phyloP scores from a whole-genome alignment of 208 protist genomes.

The Spongospora subterranea region DNA sequence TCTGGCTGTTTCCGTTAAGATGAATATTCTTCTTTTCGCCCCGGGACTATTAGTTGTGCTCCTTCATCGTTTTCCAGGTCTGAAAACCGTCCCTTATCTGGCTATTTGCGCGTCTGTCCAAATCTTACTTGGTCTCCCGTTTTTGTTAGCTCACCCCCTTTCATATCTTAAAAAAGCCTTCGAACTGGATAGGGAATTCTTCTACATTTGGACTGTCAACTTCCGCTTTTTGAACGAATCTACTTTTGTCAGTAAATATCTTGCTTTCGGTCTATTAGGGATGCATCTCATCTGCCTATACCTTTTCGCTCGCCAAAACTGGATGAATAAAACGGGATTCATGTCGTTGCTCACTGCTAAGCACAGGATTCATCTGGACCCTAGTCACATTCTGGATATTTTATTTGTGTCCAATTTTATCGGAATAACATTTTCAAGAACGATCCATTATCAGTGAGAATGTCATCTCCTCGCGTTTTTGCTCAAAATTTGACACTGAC shows the following conservation, averaged over 20 bases:
- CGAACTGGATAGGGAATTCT: constrained; percentile 74
- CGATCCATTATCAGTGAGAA: constrained; percentile 87
- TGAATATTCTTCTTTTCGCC: constrained; percentile 90
- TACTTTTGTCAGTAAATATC: constrained; percentile 10
- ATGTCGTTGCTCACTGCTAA: neutral
- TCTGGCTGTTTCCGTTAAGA: constrained; percentile 89
- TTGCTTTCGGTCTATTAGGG: neutral
- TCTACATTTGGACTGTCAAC: constrained; percentile 51
- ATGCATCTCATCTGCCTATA: neutral
- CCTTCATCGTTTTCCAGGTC: constrained; percentile 67
- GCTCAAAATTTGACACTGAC: neutral
- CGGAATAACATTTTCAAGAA: constrained; percentile 83
- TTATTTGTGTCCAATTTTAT: constrained; percentile 88
- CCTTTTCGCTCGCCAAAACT: neutral
- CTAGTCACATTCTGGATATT: neutral
- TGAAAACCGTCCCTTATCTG: constrained; percentile 69
- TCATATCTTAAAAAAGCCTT: constrained; percentile 78
- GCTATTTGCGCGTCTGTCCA: constrained; percentile 69
- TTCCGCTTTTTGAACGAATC: constrained; percentile 14
- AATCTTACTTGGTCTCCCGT: constrained; percentile 74
- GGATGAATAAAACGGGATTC: neutral
- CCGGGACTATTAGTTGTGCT: constrained; percentile 83
- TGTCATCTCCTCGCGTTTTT: neutral
- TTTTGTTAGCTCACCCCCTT: constrained; percentile 70
- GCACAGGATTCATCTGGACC: neutral